These are phyloP conservation scores for Alternaria novae-zelandiae DNA, from an alignment of 2,329 filamentous ascomycete species.

Conservation along the genomic window DNA sequence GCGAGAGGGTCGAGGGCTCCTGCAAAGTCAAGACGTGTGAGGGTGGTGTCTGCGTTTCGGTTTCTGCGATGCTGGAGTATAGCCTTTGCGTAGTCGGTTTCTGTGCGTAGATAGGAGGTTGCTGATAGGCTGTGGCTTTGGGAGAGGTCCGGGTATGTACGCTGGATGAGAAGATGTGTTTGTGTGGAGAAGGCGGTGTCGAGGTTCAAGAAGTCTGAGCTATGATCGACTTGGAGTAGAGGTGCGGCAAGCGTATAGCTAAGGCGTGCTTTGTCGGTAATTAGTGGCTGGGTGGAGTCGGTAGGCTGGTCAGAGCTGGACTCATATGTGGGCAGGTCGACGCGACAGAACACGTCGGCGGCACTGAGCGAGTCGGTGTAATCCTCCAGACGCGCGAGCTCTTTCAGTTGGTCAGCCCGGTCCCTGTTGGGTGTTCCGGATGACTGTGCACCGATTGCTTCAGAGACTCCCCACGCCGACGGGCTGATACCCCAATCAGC, in stretches of 20 bases:
- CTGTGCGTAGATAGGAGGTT: conserved; percentile 4
- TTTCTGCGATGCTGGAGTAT: conserved; percentile 41
- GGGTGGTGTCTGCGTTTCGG: conserved; percentile 17
- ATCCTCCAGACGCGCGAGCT: conserved; percentile 59
- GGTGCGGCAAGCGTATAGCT: conserved; percentile 62
- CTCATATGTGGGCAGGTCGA: conserved; percentile 53
- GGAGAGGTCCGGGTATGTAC: conserved; percentile 13
- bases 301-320: conserved; percentile 53
- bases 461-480: conserved; percentile 56
- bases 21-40: conserved; percentile 51
- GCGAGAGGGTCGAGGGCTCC: conserved; percentile 61
- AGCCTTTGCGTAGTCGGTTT: conserved; percentile 26
- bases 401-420: conserved; percentile 2
- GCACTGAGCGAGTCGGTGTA: conserved; percentile 69
- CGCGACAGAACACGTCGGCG: conserved; percentile 66
- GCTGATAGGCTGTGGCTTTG: neutral
- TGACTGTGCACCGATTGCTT: neutral
- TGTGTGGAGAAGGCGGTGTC: conserved; percentile 43
- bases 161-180: conserved; percentile 27
- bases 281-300: conserved; percentile 68
- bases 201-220: conserved; percentile 53
- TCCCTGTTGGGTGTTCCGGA: neutral
- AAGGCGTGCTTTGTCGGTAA: conserved; percentile 59
- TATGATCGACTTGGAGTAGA: conserved; percentile 60
- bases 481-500: conserved; percentile 71